Conservation (phyloP, 164 flowering plant genomes). For the Nelumbo lutea region DNA sequence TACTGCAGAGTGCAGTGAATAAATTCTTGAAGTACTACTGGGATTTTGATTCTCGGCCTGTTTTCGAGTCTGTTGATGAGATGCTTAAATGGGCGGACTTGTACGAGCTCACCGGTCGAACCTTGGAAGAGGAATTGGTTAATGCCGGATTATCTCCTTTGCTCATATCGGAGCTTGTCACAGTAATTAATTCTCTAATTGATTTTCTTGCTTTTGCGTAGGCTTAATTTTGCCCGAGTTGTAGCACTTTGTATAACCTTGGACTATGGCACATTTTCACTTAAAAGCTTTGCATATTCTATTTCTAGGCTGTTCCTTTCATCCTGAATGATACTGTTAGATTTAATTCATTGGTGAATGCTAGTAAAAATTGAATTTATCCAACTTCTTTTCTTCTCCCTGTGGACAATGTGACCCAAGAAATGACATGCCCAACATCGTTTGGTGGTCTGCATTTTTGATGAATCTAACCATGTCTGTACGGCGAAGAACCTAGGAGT, state of each 20-base stretch:
- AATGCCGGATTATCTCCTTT: conserved; percentile 52
- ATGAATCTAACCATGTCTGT: no score
- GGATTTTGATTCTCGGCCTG: conserved; percentile 55
- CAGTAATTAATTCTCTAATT: conserved; percentile 41
- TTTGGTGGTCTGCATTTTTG: no score
- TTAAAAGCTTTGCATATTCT: background rate
- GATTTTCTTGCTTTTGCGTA: background rate
- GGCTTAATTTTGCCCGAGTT: background rate
- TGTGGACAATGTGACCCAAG: no score
- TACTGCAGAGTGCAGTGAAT: conserved; percentile 44
- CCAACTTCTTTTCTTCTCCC: no score
- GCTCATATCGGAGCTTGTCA: conserved; percentile 74
- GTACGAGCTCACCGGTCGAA: conserved; percentile 51
- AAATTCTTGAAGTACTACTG: conserved; percentile 64
- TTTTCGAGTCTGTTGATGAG: conserved; percentile 73
- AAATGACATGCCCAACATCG: no score
- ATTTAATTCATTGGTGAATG: no score
- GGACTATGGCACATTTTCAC: background rate
- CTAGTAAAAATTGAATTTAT: no score
- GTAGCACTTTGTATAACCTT: background rate
- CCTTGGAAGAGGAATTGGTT: conserved; percentile 57
- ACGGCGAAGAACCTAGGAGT: no score
- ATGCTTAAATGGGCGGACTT: conserved; percentile 89
- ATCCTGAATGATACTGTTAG: no score
- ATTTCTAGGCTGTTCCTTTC: no score